These are phyloP conservation scores for Helianthus annuus DNA, from an alignment of 129 eudicot genomes.

Conservation along the genomic window HanXRQr2.0-SUNRISE NC_035445.2:153952609-153953108, in stretches of 20 bases:
- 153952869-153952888: not conserved
- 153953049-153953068: too few relatives aligned
- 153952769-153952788: not conserved
- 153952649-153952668: slow-evolving; percentile 64
- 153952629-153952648: slow-evolving; percentile 69
- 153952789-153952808: not conserved
- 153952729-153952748: not conserved
- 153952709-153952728: slow-evolving; percentile 57
- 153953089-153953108: too few relatives aligned
- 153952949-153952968: too few relatives aligned
- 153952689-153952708: slow-evolving; percentile 94
- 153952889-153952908: not conserved
- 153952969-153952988: too few relatives aligned
- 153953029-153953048: too few relatives aligned
- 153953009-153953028: too few relatives aligned
- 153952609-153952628: slow-evolving; percentile 52
- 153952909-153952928: not conserved
- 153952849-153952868: not conserved
- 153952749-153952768: not conserved
- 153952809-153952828: not conserved
- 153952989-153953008: too few relatives aligned
- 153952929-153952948: slow-evolving; percentile 1
- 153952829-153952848: not conserved
- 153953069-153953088: too few relatives aligned
- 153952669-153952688: slow-evolving; percentile 81